Evolutionary conservation across 139 green algal genomes (phyloP).

Genomic region (Limnomonas spitsbergensis): DNA sequence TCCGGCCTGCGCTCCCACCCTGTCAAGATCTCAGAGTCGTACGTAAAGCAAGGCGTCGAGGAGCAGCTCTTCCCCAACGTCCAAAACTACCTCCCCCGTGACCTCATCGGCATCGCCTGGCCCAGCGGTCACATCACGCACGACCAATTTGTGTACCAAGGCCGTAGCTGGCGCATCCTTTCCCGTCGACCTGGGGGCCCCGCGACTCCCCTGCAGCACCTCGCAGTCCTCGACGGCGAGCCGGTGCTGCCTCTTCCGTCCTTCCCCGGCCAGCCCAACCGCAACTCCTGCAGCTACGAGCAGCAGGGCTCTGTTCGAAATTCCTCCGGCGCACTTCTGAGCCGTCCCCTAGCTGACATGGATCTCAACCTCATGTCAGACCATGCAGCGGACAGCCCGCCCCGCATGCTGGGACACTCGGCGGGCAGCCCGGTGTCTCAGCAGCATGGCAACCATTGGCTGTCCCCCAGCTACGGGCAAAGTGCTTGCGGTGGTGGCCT

Average conservation of each 20-base stretch:
- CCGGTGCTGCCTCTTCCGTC: not conserved
- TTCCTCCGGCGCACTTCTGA: not conserved
- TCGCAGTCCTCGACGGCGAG: slow-evolving; percentile 3
- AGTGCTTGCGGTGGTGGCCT: too few species aligned
- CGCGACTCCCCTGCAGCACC: not conserved
- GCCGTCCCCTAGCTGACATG: not conserved
- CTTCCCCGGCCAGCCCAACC: not conserved
- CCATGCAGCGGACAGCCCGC: not conserved
- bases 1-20: not conserved
- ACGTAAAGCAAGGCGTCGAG: not conserved
- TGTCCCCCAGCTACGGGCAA: not conserved
- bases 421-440: not conserved
- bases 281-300: not conserved
- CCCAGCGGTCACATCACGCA: not conserved
- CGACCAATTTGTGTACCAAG: not conserved
- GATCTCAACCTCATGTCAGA: not conserved
- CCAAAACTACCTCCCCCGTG: not conserved
- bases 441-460: not conserved
- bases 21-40: not conserved
- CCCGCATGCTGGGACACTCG: not conserved
- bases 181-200: not conserved
- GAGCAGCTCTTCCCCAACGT: not conserved
- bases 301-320: not conserved
- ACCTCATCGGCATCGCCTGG: not conserved
- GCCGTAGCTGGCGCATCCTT: not conserved